phyloP scores from a whole-genome alignment of 495 filamentous ascomycete genomes.

The Penicillium argentinense region DNA sequence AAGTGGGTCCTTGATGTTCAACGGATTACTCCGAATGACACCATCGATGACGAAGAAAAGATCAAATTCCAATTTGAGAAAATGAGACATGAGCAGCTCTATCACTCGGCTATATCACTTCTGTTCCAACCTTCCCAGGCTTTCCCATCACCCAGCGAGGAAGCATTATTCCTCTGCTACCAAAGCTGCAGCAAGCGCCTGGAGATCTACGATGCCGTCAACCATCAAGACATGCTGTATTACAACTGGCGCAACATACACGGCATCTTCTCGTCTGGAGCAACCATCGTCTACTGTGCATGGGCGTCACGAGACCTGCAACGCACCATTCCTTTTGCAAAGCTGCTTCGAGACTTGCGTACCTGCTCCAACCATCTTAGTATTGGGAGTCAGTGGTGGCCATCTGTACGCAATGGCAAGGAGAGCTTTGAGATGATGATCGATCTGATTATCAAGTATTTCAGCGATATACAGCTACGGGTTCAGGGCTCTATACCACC shows the following conservation, averaged over 20 bases:
- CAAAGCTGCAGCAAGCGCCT: slow-evolving; percentile 17
- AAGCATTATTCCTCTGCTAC: slow-evolving; percentile 18
- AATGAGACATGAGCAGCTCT: slow-evolving; percentile 16
- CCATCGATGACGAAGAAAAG: slow-evolving; percentile 8
- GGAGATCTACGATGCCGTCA: slow-evolving; percentile 21
- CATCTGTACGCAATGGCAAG: slow-evolving; percentile 24
- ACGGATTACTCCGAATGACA: not conserved
- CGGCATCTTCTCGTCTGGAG: slow-evolving; percentile 24
- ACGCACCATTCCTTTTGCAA: slow-evolving; percentile 13
- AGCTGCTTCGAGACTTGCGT: slow-evolving; percentile 23
- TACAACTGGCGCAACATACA: slow-evolving; percentile 29
- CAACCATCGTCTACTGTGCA: slow-evolving; percentile 25
- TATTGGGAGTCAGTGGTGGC: slow-evolving; percentile 29
- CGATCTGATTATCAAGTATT: slow-evolving; percentile 22
- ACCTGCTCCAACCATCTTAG: slow-evolving; percentile 29
- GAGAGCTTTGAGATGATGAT: slow-evolving; percentile 26
- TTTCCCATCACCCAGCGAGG: slow-evolving; percentile 16
- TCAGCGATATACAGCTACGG: slow-evolving; percentile 11
- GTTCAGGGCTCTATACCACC: not conserved
- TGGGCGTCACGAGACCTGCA: slow-evolving; percentile 24
- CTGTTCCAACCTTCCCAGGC: slow-evolving; percentile 25
- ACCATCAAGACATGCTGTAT: slow-evolving; percentile 13
- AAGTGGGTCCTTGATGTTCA: slow-evolving; percentile 12
- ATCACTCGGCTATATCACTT: slow-evolving; percentile 17
- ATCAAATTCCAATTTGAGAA: slow-evolving; percentile 8